A percentile compares a stretch with the other conserved stretches of the same genome.
These are phyloP conservation scores for Alternaria arborescens DNA, from an alignment of 2,329 filamentous ascomycete species.

Conservation along the genomic window DNA sequence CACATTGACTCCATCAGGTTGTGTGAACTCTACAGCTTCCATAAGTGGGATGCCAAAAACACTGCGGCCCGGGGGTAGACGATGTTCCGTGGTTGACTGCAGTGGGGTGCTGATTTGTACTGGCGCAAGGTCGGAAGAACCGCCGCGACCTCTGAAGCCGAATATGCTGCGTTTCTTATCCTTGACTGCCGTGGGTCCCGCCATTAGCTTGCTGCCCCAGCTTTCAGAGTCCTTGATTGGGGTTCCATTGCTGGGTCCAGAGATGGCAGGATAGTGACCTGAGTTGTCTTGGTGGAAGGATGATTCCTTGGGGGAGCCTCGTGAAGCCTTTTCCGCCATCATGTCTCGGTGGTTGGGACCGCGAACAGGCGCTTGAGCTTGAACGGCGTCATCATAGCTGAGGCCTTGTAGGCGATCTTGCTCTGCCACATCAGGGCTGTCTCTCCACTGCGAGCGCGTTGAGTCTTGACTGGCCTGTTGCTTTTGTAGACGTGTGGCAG, in stretches of 20 bases:
- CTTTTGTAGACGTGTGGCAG: slow-evolving; percentile 53
- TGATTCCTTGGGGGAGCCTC: slow-evolving; percentile 47
- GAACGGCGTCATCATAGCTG: slow-evolving; percentile 65
- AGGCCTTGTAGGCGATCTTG: slow-evolving; percentile 55
- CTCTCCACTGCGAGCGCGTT: slow-evolving; percentile 41
- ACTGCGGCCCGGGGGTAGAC: slow-evolving; percentile 58
- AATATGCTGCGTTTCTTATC: slow-evolving; percentile 81
- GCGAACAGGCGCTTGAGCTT: slow-evolving; percentile 65
- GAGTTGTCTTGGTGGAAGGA: slow-evolving; percentile 41
- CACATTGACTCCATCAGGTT: slow-evolving; percentile 75
- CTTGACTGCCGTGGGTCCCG: slow-evolving; percentile 65
- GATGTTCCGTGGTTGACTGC: slow-evolving; percentile 33
- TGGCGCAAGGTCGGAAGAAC: slow-evolving; percentile 71
- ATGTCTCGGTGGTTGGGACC: slow-evolving; percentile 50
- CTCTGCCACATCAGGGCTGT: slow-evolving; percentile 51
- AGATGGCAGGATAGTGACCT: slow-evolving; percentile 66
- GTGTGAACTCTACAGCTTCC: slow-evolving; percentile 84
- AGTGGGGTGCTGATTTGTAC: slow-evolving; percentile 30
- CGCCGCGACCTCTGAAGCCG: slow-evolving; percentile 69
- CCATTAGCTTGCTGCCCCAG: slow-evolving; percentile 77
- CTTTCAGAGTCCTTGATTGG: slow-evolving; percentile 82
- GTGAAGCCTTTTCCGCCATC: slow-evolving; percentile 26
- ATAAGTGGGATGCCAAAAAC: slow-evolving; percentile 86
- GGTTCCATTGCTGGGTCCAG: slow-evolving; percentile 82
- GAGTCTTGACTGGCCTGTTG: slow-evolving; percentile 38